Conservation (phyloP, 1,139 yeast genomes). For the Protomyces arabidopsidicola region DNA sequence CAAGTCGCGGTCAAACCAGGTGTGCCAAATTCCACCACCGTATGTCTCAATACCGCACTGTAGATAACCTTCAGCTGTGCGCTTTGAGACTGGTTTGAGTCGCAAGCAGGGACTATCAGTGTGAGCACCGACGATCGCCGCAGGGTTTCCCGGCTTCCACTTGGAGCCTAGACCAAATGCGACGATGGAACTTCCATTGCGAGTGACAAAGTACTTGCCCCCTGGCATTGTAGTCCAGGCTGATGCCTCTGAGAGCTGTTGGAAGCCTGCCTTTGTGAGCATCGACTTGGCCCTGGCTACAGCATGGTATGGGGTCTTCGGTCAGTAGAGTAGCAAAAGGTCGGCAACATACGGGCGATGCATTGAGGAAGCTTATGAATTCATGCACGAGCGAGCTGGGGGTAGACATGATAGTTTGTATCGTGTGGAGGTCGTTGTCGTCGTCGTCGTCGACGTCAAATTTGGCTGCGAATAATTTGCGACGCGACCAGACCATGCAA, state of each 20-base stretch:
- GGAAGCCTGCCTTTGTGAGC: slow-evolving; percentile 60
- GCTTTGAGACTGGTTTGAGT: slow-evolving; percentile 82
- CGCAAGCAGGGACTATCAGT: slow-evolving; percentile 81
- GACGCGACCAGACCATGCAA: neutral
- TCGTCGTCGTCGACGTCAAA: neutral
- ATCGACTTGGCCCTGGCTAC: slow-evolving; percentile 59
- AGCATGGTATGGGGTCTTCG: slow-evolving; percentile 83
- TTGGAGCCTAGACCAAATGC: slow-evolving; percentile 66
- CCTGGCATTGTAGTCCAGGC: slow-evolving; percentile 61
- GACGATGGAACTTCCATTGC: slow-evolving; percentile 81
- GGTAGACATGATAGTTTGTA: neutral
- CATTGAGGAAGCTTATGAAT: slow-evolving; percentile 58
- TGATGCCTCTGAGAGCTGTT: slow-evolving; percentile 67
- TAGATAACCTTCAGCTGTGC: slow-evolving; percentile 63
- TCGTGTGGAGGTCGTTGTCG: neutral
- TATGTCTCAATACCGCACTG: slow-evolving; percentile 92
- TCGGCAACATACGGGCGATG: slow-evolving; percentile 51
- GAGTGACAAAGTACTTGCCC: slow-evolving; percentile 64
- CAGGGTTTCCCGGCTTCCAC: slow-evolving; percentile 75
- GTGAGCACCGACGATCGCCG: slow-evolving; percentile 88
- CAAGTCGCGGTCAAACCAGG: slow-evolving; percentile 86
- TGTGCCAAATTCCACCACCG: slow-evolving; percentile 92
- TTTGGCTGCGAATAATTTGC: neutral
- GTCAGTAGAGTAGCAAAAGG: neutral
- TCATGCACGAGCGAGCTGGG: slow-evolving; percentile 12